These are phyloP conservation scores for Diophrys appendiculata DNA, from an alignment of 73 alveolate genomes.

Conservation along the genomic window DNA sequence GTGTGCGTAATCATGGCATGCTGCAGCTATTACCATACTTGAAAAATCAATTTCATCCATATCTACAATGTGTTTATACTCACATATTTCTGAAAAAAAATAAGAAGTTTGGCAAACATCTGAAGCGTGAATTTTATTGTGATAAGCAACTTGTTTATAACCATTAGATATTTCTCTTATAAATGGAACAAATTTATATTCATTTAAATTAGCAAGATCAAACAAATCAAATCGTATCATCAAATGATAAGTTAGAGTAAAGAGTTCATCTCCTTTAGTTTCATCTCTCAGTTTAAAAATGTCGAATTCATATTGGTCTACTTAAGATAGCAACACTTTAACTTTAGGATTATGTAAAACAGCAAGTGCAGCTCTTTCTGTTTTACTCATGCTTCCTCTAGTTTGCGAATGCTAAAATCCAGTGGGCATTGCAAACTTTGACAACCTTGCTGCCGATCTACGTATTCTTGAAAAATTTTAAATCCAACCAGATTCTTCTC, in stretches of 20 bases:
- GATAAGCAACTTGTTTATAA: conserved; percentile 58
- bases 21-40: conserved; percentile 51
- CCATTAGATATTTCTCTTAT: conserved; percentile 41
- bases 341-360: not conserved
- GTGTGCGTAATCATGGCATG: conserved; percentile 85
- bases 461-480: not conserved
- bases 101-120: conserved; percentile 64
- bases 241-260: conserved; percentile 10
- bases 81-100: conserved; percentile 45
- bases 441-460: not conserved
- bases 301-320: conserved; percentile 31
- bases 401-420: not conserved
- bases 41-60: conserved; percentile 62
- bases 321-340: not conserved
- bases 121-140: conserved; percentile 70
- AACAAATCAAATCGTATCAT: conserved; percentile 21
- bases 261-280: conserved; percentile 35
- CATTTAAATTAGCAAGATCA: conserved; percentile 17
- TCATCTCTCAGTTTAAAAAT: conserved; percentile 26
- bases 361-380: not conserved
- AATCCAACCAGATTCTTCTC: not conserved
- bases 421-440: not conserved
- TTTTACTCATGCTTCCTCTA: conserved; percentile 3
- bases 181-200: conserved; percentile 29
- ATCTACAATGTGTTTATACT: conserved; percentile 42